A percentile compares a stretch with the other conserved stretches of the same genome.
phyloP scores from a whole-genome alignment of 2,329 filamentous ascomycete species.

The Falciphora oryzae region DNA sequence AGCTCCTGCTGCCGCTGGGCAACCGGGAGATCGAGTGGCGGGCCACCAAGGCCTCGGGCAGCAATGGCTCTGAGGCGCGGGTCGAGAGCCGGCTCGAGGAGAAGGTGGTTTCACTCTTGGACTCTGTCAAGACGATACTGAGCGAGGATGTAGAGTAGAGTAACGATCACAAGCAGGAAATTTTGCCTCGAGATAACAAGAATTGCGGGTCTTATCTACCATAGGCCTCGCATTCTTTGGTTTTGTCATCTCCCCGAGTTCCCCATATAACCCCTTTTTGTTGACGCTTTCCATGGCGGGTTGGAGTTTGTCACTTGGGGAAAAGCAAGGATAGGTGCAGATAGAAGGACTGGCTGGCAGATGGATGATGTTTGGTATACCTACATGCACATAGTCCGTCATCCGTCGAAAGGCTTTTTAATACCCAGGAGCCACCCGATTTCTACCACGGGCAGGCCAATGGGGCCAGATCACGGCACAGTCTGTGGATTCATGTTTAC shows the following conservation, averaged over 20 bases:
- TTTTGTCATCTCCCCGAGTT: too few relatives aligned
- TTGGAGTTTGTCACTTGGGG: too few relatives aligned
- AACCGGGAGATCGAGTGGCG: slow-evolving; percentile 65
- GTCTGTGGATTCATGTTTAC: neutral
- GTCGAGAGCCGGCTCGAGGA: slow-evolving; percentile 66
- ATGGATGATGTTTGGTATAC: neutral
- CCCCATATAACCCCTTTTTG: too few relatives aligned
- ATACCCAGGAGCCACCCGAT: neutral
- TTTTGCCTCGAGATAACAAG: neutral
- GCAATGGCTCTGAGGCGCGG: slow-evolving; percentile 30
- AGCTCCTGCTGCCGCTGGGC: slow-evolving; percentile 67
- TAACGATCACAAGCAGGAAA: neutral
- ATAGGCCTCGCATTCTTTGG: too few relatives aligned
- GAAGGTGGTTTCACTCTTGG: slow-evolving; percentile 66
- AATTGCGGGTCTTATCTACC: too few relatives aligned
- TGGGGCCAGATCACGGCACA: neutral
- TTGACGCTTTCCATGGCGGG: too few relatives aligned
- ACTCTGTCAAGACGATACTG: slow-evolving; percentile 51
- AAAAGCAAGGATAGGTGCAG: too few relatives aligned
- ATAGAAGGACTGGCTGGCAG: too few relatives aligned
- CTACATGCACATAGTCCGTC: neutral
- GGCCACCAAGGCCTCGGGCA: slow-evolving; percentile 31
- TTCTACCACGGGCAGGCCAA: neutral
- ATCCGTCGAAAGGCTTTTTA: neutral
- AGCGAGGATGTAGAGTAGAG: slow-evolving; percentile 42